These are phyloP conservation scores for Yamadazyma philogaea DNA, from an alignment of 805 yeast genomes.

Conservation along the genomic window DNA sequence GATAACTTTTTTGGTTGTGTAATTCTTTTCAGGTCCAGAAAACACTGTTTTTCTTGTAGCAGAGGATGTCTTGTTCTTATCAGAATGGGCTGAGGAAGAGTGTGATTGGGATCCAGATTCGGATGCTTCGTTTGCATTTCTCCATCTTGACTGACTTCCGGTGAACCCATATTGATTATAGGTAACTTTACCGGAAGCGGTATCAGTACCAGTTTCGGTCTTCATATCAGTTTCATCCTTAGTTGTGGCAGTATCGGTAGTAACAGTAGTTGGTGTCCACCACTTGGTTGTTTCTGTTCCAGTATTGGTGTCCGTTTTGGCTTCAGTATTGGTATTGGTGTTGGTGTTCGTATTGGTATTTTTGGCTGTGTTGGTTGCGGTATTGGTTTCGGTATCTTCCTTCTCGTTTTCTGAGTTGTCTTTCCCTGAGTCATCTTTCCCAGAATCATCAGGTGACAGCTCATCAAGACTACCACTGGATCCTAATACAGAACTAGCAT, in stretches of 20 bases:
- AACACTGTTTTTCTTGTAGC: conserved; percentile 15
- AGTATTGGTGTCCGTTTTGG: conserved; percentile 8
- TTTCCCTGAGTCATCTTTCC: background rate
- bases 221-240: conserved; percentile 8
- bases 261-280: conserved; percentile 17
- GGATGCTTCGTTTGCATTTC: conserved; percentile 14
- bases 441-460: background rate
- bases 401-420: conserved; percentile 5
- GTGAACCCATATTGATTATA: conserved; percentile 44
- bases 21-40: conserved; percentile 14
- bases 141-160: conserved; percentile 38
- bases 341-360: conserved; percentile 4
- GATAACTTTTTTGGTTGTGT: conserved; percentile 16
- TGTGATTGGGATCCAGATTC: conserved; percentile 11
- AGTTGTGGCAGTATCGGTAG: conserved; percentile 12
- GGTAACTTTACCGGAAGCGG: conserved; percentile 15
- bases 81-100: conserved; percentile 13
- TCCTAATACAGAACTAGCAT: conserved; percentile 3
- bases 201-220: conserved; percentile 14
- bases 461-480: conserved; percentile 16
- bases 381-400: conserved; percentile 6
- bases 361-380: background rate
- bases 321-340: conserved; percentile 6
- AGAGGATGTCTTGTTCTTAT: conserved; percentile 17
- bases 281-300: conserved; percentile 13